Evolutionary conservation across 768 basidiomycete genomes (phyloP).

Genomic region (Phaeolepiota aurea): DNA sequence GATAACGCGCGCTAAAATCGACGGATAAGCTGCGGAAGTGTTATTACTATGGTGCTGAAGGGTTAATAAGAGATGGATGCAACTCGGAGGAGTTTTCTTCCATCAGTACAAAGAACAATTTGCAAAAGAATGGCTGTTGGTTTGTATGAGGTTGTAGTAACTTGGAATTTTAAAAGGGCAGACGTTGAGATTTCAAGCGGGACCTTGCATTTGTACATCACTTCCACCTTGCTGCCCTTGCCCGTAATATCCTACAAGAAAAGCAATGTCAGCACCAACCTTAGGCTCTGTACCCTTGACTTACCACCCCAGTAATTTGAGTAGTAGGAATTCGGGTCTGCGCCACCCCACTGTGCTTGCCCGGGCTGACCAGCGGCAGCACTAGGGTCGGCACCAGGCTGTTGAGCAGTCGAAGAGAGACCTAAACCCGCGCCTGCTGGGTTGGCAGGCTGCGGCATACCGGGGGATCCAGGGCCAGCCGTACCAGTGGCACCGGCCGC

Average conservation of each 20-base stretch:
- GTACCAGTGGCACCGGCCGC: constrained; percentile 39
- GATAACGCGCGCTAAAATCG: too few species aligned
- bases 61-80: background rate
- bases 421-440: constrained; percentile 50
- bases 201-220: constrained; percentile 47
- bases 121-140: constrained; percentile 17
- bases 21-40: too few species aligned
- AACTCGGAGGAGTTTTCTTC: background rate
- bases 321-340: constrained; percentile 70
- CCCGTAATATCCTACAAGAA: constrained; percentile 74
- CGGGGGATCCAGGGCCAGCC: constrained; percentile 42
- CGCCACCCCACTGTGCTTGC: constrained; percentile 71
- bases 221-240: constrained; percentile 57
- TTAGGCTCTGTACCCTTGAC: constrained; percentile 14
- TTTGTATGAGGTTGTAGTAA: constrained; percentile 7
- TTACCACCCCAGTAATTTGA: constrained; percentile 80
- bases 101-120: constrained; percentile 17
- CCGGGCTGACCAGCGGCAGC: constrained; percentile 47
- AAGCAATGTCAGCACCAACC: constrained; percentile 9
- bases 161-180: too few species aligned
- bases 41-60: too few species aligned
- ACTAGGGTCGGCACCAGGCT: constrained; percentile 46
- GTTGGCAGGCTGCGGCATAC: constrained; percentile 48
- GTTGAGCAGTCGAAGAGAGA: constrained; percentile 45
- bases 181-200: constrained; percentile 33